These are phyloP conservation scores for Hyaloscypha variabilis DNA, from an alignment of 495 filamentous ascomycete species.

Conservation along the genomic window DNA sequence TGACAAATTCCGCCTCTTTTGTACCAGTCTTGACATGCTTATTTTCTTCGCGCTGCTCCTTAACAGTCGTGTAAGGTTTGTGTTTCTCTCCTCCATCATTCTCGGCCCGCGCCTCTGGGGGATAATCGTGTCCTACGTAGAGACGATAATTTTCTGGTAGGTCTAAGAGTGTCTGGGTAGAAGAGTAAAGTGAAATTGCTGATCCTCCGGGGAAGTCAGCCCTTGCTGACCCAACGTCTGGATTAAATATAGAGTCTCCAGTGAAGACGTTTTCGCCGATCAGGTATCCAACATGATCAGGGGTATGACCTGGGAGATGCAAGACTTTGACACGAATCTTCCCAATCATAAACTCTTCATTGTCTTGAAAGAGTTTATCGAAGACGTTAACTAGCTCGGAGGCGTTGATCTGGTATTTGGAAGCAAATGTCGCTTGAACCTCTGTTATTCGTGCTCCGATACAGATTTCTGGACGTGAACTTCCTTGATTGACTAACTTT, in stretches of 20 bases:
- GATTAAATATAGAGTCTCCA: slow-evolving; percentile 63
- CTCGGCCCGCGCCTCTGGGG: slow-evolving; percentile 27
- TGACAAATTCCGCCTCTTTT: slow-evolving; percentile 50
- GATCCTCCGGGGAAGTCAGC: slow-evolving; percentile 64
- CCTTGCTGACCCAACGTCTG: slow-evolving; percentile 59
- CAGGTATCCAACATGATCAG: slow-evolving; percentile 62
- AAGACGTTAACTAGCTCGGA: slow-evolving; percentile 49
- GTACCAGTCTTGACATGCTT: slow-evolving; percentile 51
- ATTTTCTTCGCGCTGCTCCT: slow-evolving; percentile 51
- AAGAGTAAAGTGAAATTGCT: slow-evolving; percentile 46
- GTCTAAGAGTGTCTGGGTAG: slow-evolving; percentile 46
- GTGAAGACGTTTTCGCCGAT: slow-evolving; percentile 64
- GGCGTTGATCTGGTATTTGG: slow-evolving; percentile 45
- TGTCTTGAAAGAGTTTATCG: slow-evolving; percentile 54
- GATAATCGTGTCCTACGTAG: slow-evolving; percentile 51
- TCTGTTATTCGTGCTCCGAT: slow-evolving; percentile 57
- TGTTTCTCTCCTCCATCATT: neutral
- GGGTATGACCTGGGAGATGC: slow-evolving; percentile 64
- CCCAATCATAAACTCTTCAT: slow-evolving; percentile 54
- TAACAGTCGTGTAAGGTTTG: slow-evolving; percentile 48
- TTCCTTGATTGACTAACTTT: slow-evolving; percentile 33
- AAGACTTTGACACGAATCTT: slow-evolving; percentile 46
- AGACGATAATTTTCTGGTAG: slow-evolving; percentile 44
- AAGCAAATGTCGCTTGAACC: slow-evolving; percentile 52
- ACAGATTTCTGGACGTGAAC: slow-evolving; percentile 41